Base-by-base conservation (phyloP, 768 basidiomycete genomes). In the Candolleomyces efflorescens region DNA sequence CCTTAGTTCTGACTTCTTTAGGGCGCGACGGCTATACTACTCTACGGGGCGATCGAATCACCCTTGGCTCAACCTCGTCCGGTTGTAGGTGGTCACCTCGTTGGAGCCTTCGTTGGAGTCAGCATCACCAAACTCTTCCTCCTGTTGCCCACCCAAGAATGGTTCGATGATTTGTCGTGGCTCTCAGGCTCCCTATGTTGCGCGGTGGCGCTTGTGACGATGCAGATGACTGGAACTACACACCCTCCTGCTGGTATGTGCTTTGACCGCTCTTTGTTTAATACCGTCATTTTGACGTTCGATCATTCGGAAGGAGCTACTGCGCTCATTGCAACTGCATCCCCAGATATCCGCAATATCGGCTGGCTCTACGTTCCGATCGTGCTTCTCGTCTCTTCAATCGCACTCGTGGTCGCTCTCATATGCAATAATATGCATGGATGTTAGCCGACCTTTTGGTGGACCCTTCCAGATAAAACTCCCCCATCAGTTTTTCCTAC, bases 331-430 rank as follows among this genome's bases (percentile, higher is more conserved):
- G 76, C 81, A n/a, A 73, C 77, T 2, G 65, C 79, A 24, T 77
- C 75, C 62, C 58, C 69, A 15, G 71, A 78, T 13, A 66, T 80
- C 17, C 65, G 78, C 17, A 61, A 67, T n/a, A 64, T 82, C 46
- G 77, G 76, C 11, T 83, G 81, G 82, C 78, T 81, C 61, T 78
- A 80, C 58, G 69, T 85, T 12, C 80, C 80, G 13, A 73, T 83
- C 45, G 64, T 83, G 48, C 70, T 84, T 11, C 72, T 85, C 5
- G 75, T 77, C 4, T 78, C 78, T 3, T 61, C 69, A 7, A 68
- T 84, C 6, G 72, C 73, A 10, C 73, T 82, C 27, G 66, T 56
- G 0, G 76, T 81, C 2, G 81, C 80, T 5, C 69, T 85, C 15
- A 49, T 80, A 22, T 58, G 74, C 52, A 78, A 84, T 61, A 83